A percentile compares a stretch with the other conserved stretches of the same genome.
phyloP scores from a whole-genome alignment of 164 flowering plant genomes.

The Vitis cinerea region DNA sequence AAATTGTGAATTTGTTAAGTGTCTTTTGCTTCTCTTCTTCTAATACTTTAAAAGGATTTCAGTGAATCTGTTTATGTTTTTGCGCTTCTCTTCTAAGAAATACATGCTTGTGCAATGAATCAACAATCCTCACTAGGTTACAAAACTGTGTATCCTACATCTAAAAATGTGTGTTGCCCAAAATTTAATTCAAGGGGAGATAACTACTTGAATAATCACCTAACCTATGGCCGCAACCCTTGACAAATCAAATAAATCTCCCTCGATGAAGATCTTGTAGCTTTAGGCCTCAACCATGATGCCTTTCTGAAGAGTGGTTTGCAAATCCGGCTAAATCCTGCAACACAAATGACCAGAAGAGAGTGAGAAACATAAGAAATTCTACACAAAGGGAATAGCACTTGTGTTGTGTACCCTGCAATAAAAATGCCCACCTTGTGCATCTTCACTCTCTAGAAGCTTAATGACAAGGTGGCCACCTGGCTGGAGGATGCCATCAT shows the following conservation, averaged over 20 bases:
- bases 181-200: neutral
- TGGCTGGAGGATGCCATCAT: slow-evolving; percentile 46
- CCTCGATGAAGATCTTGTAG: slow-evolving; percentile 84
- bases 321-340: slow-evolving; percentile 68
- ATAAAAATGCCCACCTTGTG: slow-evolving; percentile 47
- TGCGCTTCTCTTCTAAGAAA: too few species aligned
- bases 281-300: slow-evolving; percentile 93
- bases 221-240: slow-evolving; percentile 21
- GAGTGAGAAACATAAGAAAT: neutral
- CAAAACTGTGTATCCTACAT: too few species aligned
- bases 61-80: too few species aligned
- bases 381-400: neutral
- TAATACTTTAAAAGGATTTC: too few species aligned
- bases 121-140: too few species aligned
- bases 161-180: too few species aligned
- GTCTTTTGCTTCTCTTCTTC: too few species aligned
- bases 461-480: slow-evolving; percentile 91
- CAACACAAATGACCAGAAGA: slow-evolving; percentile 13
- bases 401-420: too few species aligned
- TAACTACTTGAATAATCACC: neutral
- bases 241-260: slow-evolving; percentile 96
- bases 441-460: slow-evolving; percentile 87
- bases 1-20: too few species aligned
- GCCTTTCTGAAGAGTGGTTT: slow-evolving; percentile 75
- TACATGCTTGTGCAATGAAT: too few species aligned